Evolutionary conservation across 768 basidiomycete species (phyloP).

Genomic region (Psilocybe cubensis): DNA sequence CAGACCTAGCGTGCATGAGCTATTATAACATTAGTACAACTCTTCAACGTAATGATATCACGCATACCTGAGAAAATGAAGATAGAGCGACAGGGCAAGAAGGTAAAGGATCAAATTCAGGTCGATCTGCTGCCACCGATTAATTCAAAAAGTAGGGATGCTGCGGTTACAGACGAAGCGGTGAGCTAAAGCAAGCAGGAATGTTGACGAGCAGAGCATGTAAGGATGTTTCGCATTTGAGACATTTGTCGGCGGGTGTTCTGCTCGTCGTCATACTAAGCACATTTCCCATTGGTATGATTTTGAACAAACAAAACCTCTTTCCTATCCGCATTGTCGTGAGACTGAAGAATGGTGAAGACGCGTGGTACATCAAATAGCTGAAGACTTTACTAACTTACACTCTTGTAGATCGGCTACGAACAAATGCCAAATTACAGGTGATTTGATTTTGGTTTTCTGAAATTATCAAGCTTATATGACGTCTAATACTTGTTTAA

Average conservation of each 20-base stretch:
- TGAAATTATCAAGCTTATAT: not conserved
- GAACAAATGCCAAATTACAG: too few relatives aligned
- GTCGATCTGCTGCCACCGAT: not conserved
- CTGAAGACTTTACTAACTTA: too few relatives aligned
- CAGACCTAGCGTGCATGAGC: not conserved
- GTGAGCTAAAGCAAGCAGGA: not conserved
- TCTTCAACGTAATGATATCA: not conserved
- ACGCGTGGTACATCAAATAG: too few relatives aligned
- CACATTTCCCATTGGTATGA: not conserved
- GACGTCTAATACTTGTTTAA: not conserved
- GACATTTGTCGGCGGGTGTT: not conserved
- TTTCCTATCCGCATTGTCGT: not conserved
- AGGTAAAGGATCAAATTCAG: not conserved
- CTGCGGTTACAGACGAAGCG: not conserved
- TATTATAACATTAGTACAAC: slow-evolving; percentile 1
- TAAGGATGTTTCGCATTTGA: slow-evolving; percentile 4
- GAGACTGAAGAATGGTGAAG: too few relatives aligned
- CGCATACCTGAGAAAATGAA: not conserved
- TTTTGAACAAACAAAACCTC: not conserved
- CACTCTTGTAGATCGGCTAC: too few relatives aligned
- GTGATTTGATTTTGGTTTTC: not conserved
- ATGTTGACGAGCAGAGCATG: not conserved
- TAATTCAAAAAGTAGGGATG: not conserved
- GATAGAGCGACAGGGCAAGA: not conserved
- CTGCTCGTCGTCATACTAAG: not conserved